These are phyloP conservation scores for Penicillium sp. DNA, from an alignment of 2,329 filamentous ascomycete genomes.

Conservation along the genomic window DNA sequence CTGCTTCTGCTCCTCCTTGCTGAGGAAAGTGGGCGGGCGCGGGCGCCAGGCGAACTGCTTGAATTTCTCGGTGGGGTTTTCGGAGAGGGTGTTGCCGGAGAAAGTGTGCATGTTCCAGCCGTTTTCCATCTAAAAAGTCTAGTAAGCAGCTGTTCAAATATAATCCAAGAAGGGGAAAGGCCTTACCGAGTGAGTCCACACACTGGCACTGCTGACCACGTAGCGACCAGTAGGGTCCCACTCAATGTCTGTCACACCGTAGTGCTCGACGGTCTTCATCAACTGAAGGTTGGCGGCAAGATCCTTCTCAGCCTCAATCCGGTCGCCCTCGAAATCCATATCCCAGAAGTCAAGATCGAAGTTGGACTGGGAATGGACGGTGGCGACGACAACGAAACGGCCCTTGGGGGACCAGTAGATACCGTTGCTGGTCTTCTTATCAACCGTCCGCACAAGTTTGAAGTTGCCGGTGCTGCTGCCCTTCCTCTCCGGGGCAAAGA, in stretches of 20 bases:
- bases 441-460: slow-evolving; percentile 87
- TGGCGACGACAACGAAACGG: slow-evolving; percentile 89
- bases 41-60: slow-evolving; percentile 97
- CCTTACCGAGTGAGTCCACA: slow-evolving; percentile 92
- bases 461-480: slow-evolving; percentile 79
- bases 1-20: slow-evolving; percentile 94
- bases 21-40: slow-evolving; percentile 81
- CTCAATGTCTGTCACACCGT: slow-evolving; percentile 94
- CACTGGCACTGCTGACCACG: slow-evolving; percentile 85
- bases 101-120: slow-evolving; percentile 98
- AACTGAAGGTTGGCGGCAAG: slow-evolving; percentile 89
- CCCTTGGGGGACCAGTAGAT: slow-evolving; percentile 99
- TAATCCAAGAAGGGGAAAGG: slow-evolving; percentile 3
- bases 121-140: slow-evolving; percentile 78
- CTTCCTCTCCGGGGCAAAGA: slow-evolving; percentile 99
- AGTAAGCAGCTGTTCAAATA: slow-evolving; percentile 20
- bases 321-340: slow-evolving; percentile 95
- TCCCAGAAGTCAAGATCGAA: slow-evolving; percentile 98
- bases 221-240: slow-evolving; percentile 97
- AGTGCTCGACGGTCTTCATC: slow-evolving; percentile 92
- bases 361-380: slow-evolving; percentile 85
- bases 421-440: slow-evolving; percentile 99
- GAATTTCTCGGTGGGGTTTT: slow-evolving; percentile 93
- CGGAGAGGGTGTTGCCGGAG: slow-evolving; percentile 79
- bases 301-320: slow-evolving; percentile 87